Percentiles rank a stretch among this genome's conserved stretches.
Evolutionary conservation across 1,284 basidiomycete species (phyloP).

Genomic region (Malassezia brasiliensis): DNA sequence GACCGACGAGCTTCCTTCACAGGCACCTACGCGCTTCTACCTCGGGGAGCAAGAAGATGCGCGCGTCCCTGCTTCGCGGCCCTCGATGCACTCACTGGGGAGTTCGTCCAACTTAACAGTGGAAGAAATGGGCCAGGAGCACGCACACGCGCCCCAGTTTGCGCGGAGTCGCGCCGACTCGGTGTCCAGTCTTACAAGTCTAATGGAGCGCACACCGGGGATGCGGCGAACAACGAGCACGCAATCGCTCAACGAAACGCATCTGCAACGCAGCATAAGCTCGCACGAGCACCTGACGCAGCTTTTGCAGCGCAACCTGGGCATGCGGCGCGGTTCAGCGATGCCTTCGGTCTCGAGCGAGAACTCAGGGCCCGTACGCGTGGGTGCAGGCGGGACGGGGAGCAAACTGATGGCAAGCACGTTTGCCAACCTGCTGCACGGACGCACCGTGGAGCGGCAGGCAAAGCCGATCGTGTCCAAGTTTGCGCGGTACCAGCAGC

Average conservation of each 20-base stretch:
- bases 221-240: background rate
- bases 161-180: conserved; percentile 1
- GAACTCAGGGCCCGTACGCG: background rate
- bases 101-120: background rate
- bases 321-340: background rate
- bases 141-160: background rate
- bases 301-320: background rate
- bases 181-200: conserved; percentile 1
- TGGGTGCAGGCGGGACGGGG: background rate
- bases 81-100: background rate
- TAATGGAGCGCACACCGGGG: background rate
- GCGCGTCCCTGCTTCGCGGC: background rate
- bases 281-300: conserved; percentile 10
- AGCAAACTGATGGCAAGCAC: background rate
- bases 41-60: background rate
- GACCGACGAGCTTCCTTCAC: background rate
- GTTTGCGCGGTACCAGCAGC: conserved; percentile 12
- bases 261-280: background rate
- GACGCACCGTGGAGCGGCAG: background rate
- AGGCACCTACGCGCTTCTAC: background rate
- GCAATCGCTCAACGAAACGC: background rate
- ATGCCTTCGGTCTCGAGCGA: background rate
- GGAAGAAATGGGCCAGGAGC: background rate
- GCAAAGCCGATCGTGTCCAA: conserved; percentile 17
- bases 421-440: conserved; percentile 5